These are phyloP conservation scores for Simplicillium aogashimaense DNA, from an alignment of 2,329 filamentous ascomycete species.

Conservation along the genomic window DNA sequence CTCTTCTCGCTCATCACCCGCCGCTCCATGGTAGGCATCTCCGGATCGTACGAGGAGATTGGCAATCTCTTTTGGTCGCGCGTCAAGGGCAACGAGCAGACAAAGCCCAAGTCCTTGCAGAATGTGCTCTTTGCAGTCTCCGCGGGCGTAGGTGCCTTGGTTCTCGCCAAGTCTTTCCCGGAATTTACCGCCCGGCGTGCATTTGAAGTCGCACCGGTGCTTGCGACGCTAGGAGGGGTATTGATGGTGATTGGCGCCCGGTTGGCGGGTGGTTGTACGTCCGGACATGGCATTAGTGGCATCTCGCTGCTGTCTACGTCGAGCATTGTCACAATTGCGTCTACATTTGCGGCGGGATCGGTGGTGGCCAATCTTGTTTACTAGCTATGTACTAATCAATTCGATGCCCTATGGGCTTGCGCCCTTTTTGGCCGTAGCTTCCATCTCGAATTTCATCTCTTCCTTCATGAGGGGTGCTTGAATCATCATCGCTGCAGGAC, in stretches of 20 bases:
- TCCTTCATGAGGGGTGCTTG: conserved; percentile 41
- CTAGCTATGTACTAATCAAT: conserved; percentile 2
- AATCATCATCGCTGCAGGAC: conserved; percentile 44
- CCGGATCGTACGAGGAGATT: conserved; percentile 50
- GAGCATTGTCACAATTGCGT: conserved; percentile 50
- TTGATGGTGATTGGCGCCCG: conserved; percentile 50
- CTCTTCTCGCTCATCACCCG: conserved; percentile 43
- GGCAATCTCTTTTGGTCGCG: conserved; percentile 43
- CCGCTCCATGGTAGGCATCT: conserved; percentile 48
- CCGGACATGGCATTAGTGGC: conserved; percentile 60
- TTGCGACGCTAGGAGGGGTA: conserved; percentile 43
- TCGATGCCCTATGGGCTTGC: background rate
- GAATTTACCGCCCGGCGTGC: conserved; percentile 13
- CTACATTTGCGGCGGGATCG: conserved; percentile 44
- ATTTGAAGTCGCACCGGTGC: conserved; percentile 21
- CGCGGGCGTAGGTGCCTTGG: conserved; percentile 35
- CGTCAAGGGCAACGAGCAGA: conserved; percentile 13
- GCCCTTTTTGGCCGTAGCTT: conserved; percentile 28
- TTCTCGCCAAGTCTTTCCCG: conserved; percentile 22
- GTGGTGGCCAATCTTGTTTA: conserved; percentile 12
- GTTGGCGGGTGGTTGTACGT: conserved; percentile 57
- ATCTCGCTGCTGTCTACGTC: conserved; percentile 51
- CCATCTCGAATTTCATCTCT: conserved; percentile 33
- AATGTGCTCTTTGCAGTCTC: conserved; percentile 44
- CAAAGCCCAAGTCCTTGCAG: conserved; percentile 17